Percentiles rank a stretch among this genome's conserved stretches.
These are phyloP conservation scores for Ambrosiella cleistominuta DNA, from an alignment of 2,329 filamentous ascomycete genomes.

Conservation along the genomic window DNA sequence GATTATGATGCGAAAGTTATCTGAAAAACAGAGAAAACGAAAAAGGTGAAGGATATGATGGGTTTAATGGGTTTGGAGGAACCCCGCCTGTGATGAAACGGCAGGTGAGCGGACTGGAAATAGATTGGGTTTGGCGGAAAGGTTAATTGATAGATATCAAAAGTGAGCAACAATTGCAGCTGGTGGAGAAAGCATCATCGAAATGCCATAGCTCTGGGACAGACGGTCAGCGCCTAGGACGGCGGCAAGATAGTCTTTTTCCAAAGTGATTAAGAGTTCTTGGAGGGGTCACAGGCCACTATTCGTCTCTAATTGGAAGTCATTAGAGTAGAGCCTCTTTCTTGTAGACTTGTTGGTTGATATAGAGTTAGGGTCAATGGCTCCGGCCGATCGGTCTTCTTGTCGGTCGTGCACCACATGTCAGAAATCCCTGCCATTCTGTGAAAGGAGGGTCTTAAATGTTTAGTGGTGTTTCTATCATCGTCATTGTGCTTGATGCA, in stretches of 20 bases:
- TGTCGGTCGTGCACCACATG: neutral
- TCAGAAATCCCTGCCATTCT: neutral
- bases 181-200: too few relatives aligned
- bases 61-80: neutral
- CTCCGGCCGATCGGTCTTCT: too few relatives aligned
- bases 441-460: neutral
- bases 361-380: too few relatives aligned
- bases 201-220: too few relatives aligned
- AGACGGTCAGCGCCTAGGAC: neutral
- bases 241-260: neutral
- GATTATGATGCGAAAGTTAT: too few relatives aligned
- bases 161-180: too few relatives aligned
- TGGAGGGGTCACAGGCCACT: too few relatives aligned
- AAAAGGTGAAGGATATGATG: too few relatives aligned
- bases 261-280: neutral
- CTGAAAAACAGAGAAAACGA: too few relatives aligned
- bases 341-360: too few relatives aligned
- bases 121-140: neutral
- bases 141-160: neutral
- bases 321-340: too few relatives aligned
- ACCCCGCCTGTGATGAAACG: neutral
- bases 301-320: too few relatives aligned
- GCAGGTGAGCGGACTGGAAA: neutral
- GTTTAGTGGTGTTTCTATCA: neutral
- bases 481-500: constrained; percentile 1